phyloP scores from a whole-genome alignment of 2,329 filamentous ascomycete genomes.

The Acephala macrosclerotiorum region DNA sequence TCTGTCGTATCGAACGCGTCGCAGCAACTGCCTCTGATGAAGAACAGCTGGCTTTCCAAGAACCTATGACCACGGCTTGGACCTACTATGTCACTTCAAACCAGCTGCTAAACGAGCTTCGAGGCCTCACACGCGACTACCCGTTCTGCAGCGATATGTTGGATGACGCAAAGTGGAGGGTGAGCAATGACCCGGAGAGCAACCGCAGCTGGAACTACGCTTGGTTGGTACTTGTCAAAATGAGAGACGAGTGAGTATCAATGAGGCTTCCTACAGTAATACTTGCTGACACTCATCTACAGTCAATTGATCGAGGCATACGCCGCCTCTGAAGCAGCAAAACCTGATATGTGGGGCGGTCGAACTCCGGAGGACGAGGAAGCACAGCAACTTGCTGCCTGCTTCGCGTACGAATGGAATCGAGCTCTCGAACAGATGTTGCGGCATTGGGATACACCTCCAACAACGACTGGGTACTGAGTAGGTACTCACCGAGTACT shows the following conservation, averaged over 20 bases:
- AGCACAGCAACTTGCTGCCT: slow-evolving; percentile 63
- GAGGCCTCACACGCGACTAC: slow-evolving; percentile 70
- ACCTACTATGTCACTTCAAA: slow-evolving; percentile 74
- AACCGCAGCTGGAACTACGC: slow-evolving; percentile 79
- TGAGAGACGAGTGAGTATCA: slow-evolving; percentile 65
- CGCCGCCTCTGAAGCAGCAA: slow-evolving; percentile 65
- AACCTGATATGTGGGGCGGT: slow-evolving; percentile 75
- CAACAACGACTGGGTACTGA: slow-evolving; percentile 64
- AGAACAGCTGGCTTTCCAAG: slow-evolving; percentile 65
- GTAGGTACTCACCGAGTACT: background rate
- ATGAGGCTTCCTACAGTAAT: background rate
- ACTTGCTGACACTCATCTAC: slow-evolving; percentile 17
- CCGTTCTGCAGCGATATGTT: slow-evolving; percentile 72
- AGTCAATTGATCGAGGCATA: slow-evolving; percentile 68
- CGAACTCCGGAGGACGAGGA: slow-evolving; percentile 62
- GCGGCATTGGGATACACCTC: slow-evolving; percentile 70
- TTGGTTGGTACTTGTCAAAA: slow-evolving; percentile 74
- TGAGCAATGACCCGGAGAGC: slow-evolving; percentile 68
- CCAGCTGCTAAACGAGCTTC: slow-evolving; percentile 73
- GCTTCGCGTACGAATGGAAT: slow-evolving; percentile 73
- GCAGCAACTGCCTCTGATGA: slow-evolving; percentile 65
- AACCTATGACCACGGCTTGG: slow-evolving; percentile 76
- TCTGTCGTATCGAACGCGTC: slow-evolving; percentile 74
- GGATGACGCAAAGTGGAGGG: slow-evolving; percentile 69
- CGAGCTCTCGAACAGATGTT: slow-evolving; percentile 71